phyloP scores from a whole-genome alignment of 352 stramenopile species.

The Phytophthora europaea region DNA sequence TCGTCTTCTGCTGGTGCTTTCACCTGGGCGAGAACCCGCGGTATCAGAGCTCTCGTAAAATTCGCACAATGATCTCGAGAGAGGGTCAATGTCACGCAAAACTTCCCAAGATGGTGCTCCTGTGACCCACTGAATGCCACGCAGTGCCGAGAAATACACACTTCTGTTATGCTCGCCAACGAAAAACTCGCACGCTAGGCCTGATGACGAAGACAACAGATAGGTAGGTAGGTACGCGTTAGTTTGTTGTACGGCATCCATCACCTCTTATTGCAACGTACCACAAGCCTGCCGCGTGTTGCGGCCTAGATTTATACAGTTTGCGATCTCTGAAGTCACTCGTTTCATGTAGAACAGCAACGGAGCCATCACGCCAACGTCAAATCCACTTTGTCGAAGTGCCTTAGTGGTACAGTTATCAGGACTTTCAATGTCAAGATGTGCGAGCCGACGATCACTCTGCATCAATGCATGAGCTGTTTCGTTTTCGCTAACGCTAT shows the following conservation, averaged over 20 bases:
- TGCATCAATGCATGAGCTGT: background rate
- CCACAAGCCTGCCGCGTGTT: slow-evolving; percentile 41
- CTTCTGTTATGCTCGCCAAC: slow-evolving; percentile 36
- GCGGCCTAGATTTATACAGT: slow-evolving; percentile 53
- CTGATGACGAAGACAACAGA: slow-evolving; percentile 13
- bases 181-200: slow-evolving; percentile 72
- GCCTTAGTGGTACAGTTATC: slow-evolving; percentile 21
- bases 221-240: background rate
- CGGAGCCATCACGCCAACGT: slow-evolving; percentile 52
- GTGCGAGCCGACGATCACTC: background rate
- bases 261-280: slow-evolving; percentile 16
- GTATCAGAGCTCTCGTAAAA: slow-evolving; percentile 19
- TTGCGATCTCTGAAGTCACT: slow-evolving; percentile 62
- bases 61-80: slow-evolving; percentile 47
- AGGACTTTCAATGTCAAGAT: slow-evolving; percentile 25
- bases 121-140: slow-evolving; percentile 60
- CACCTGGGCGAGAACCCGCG: background rate
- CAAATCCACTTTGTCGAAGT: slow-evolving; percentile 45
- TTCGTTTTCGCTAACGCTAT: background rate
- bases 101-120: slow-evolving; percentile 52
- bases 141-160: slow-evolving; percentile 57
- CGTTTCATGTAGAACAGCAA: slow-evolving; percentile 69
- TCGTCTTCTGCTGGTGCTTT: background rate
- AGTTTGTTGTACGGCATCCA: background rate
- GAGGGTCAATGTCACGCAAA: slow-evolving; percentile 44